Evolutionary conservation across 2,329 filamentous ascomycete genomes (phyloP), one percentile per base, ranked within the genome.

Genomic region (Fusarium liriodendri): DNA sequence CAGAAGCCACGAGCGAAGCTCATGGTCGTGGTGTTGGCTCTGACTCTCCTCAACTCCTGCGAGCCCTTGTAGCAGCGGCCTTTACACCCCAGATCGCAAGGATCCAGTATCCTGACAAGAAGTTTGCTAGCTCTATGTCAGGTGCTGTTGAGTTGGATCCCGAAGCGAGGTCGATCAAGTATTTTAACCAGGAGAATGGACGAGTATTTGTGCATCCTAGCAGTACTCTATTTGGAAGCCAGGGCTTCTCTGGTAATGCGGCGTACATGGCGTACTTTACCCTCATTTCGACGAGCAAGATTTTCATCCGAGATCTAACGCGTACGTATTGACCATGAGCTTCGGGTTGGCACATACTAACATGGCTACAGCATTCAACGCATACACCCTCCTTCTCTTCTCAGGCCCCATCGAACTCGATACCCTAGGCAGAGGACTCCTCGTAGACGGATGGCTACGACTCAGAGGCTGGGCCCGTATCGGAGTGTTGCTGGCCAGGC

Each of bases 101-200:
- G 62, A 98, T 99, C 80, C 93, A 95, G 74, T 94, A 98, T 76
- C 97, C 97, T 0, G 95, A 98, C 84, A 97, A 97, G 86, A 98
- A 98, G 82, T 99, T 97, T 82, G 94, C 94, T 14, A 91, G 92
- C 38, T 95, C 94, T 3, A 90, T 97, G 72, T 94, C 94, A 1
- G 97, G 97, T 9, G 94, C 97, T 0, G 94, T 98, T 1, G 96
- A 97, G 81, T 87, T 98, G 8, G 97, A 99, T 80, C 96, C 96
- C 0, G 96, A 98, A 83, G 96, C 96, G 6, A 89, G 92, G 62
- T 94, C 93, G 4, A 98, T 99, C 83, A 97, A 95, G 81, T 99
- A 95, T 84, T 98, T 95, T 83, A 94, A 93, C 75, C 92, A 94
- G 79, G 93, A 95, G 77, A 94, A 93, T 75, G 94, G 93, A 0